These are phyloP conservation scores for Pseudozyma tsukubaensis DNA, from an alignment of 1,284 basidiomycete genomes.

Conservation along the genomic window DNA sequence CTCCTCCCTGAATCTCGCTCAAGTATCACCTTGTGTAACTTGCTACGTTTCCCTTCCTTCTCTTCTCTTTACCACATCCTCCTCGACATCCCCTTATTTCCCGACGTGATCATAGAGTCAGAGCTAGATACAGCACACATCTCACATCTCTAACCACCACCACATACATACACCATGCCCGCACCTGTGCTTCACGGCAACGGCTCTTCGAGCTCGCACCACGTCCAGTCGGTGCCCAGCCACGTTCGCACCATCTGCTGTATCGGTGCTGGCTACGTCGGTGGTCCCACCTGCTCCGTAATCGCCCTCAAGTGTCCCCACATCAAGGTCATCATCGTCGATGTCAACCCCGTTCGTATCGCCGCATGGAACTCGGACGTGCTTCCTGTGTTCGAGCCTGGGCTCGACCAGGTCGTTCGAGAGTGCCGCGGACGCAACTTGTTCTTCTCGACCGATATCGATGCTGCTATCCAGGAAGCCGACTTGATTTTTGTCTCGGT, in stretches of 20 bases:
- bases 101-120: background rate
- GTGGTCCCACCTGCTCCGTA: constrained; percentile 82
- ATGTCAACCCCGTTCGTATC: constrained; percentile 92
- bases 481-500: constrained; percentile 81
- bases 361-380: constrained; percentile 88
- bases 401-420: constrained; percentile 91
- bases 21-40: too few species aligned
- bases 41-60: background rate
- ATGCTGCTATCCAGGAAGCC: constrained; percentile 89
- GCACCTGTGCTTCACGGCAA: constrained; percentile 16
- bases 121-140: background rate
- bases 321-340: constrained; percentile 95
- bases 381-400: constrained; percentile 95
- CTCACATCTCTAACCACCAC: background rate
- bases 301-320: constrained; percentile 94
- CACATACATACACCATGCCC: constrained; percentile 14
- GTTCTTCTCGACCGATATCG: constrained; percentile 96
- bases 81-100: too few species aligned
- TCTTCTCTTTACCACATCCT: background rate
- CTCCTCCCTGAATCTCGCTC: too few species aligned
- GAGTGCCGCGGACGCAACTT: constrained; percentile 90
- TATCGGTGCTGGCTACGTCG: constrained; percentile 94
- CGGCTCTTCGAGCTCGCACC: constrained; percentile 28
- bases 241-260: constrained; percentile 69
- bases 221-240: constrained; percentile 36